Conservation (phyloP, 2,329 filamentous ascomycete species). For the Harringtonia aguacate region DNA sequence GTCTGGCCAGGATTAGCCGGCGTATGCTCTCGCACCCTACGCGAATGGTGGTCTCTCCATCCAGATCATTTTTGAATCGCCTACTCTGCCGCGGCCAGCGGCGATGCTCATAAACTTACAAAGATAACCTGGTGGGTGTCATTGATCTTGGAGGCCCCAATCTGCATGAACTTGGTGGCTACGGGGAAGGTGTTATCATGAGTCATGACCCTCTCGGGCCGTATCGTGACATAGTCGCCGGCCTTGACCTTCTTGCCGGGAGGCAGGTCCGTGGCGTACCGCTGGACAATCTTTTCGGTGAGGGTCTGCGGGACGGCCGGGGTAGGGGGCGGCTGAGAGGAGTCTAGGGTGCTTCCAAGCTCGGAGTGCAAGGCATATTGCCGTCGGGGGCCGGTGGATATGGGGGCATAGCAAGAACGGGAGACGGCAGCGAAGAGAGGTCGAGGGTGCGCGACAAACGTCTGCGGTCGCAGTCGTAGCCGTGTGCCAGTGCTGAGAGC, state of each 20-base stretch:
- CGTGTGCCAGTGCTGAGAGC: neutral
- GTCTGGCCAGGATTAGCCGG: slow-evolving; percentile 27
- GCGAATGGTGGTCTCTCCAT: no score
- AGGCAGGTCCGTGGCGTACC: slow-evolving; percentile 65
- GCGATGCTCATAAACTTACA: no score
- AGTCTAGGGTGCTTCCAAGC: slow-evolving; percentile 45
- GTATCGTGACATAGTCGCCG: slow-evolving; percentile 76
- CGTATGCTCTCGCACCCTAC: no score
- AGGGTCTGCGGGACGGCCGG: slow-evolving; percentile 56
- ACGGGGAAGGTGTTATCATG: slow-evolving; percentile 48
- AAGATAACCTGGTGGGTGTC: slow-evolving; percentile 67
- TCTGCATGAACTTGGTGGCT: slow-evolving; percentile 68
- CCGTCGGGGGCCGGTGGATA: slow-evolving; percentile 13
- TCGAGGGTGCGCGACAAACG: neutral
- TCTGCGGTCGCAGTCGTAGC: neutral
- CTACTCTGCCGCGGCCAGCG: no score
- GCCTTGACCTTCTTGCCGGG: slow-evolving; percentile 63
- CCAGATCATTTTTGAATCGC: no score
- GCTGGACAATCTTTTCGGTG: slow-evolving; percentile 87
- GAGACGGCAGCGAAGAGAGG: neutral
- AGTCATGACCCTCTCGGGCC: slow-evolving; percentile 67
- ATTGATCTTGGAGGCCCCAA: slow-evolving; percentile 65
- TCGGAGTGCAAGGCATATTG: slow-evolving; percentile 54
- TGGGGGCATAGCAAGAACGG: slow-evolving; percentile 1
- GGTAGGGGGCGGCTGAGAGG: slow-evolving; percentile 23